Conservation (phyloP, 352 stramenopile genomes). For the Phytopythium chamaehyphon region DNA sequence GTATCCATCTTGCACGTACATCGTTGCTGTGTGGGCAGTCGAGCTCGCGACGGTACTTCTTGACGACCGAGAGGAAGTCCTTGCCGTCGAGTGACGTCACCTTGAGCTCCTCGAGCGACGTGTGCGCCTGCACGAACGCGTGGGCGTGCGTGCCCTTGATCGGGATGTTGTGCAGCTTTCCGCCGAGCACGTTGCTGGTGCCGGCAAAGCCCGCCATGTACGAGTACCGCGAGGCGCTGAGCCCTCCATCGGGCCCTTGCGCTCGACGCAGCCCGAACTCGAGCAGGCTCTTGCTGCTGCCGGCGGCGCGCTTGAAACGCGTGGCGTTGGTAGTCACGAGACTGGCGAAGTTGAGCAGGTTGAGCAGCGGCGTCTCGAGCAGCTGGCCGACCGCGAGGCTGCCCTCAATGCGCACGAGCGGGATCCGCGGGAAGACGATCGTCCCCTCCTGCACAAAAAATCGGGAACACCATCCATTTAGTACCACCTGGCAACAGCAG, state of each 20-base stretch:
- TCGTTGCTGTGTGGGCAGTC: slow-evolving; percentile 75
- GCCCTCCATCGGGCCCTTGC: slow-evolving; percentile 96
- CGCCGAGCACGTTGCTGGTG: slow-evolving; percentile 97
- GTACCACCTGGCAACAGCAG: no score
- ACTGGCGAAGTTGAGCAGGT: slow-evolving; percentile 97
- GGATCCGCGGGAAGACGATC: slow-evolving; percentile 95
- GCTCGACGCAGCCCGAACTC: slow-evolving; percentile 94
- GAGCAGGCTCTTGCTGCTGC: slow-evolving; percentile 79
- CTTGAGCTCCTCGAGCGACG: slow-evolving; percentile 90
- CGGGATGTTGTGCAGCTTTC: slow-evolving; percentile 93
- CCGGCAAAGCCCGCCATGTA: slow-evolving; percentile 98
- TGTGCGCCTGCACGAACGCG: slow-evolving; percentile 96
- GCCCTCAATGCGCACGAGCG: slow-evolving; percentile 91
- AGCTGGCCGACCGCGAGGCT: slow-evolving; percentile 95
- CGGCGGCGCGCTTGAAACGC: slow-evolving; percentile 93
- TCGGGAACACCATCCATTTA: no score
- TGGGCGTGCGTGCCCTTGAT: slow-evolving; percentile 98
- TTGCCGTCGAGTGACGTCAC: slow-evolving; percentile 54
- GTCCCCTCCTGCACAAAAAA: slow-evolving; percentile 84
- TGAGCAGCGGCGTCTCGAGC: slow-evolving; percentile 98
- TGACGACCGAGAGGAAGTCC: slow-evolving; percentile 77
- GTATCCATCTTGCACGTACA: slow-evolving; percentile 25
- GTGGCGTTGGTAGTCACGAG: slow-evolving; percentile 98
- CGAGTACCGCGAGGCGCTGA: slow-evolving; percentile 96
- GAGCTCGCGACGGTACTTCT: slow-evolving; percentile 79